Percentiles rank a stretch among this genome's conserved stretches.
Conservation (phyloP, 495 filamentous ascomycete genomes). For the Aspergillus nidulans region DNA sequence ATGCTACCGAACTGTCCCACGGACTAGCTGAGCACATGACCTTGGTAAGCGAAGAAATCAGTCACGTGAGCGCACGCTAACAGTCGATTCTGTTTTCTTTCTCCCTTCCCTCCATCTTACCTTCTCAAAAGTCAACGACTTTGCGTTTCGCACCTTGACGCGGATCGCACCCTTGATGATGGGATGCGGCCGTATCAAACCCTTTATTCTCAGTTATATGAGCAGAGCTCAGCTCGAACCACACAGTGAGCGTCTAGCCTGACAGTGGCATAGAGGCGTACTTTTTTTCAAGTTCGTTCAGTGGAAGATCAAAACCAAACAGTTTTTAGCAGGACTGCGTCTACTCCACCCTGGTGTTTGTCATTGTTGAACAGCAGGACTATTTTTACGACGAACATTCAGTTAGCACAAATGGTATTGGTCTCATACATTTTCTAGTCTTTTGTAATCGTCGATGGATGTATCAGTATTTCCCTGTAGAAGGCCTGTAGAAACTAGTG, state of each 20-base stretch:
- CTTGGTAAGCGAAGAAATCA: not conserved
- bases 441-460: not conserved
- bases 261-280: constrained; percentile 37
- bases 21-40: too few species aligned
- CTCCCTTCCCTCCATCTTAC: not conserved
- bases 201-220: not conserved
- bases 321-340: constrained; percentile 54
- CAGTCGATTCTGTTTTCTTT: not conserved
- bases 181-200: not conserved
- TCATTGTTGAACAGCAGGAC: constrained; percentile 44
- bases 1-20: too few species aligned
- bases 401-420: not conserved
- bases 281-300: constrained; percentile 48
- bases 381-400: constrained; percentile 50
- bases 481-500: too few species aligned
- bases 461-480: too few species aligned
- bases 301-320: constrained; percentile 53
- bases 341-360: constrained; percentile 53
- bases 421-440: not conserved
- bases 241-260: constrained; percentile 44
- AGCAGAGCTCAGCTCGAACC: constrained; percentile 17
- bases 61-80: not conserved
- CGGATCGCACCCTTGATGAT: constrained; percentile 5
- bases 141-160: not conserved
- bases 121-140: not conserved